Evolutionary conservation across 2,329 filamentous ascomycete species (phyloP), one percentile per base, ranked within the genome.

Genomic region (Exserohilum rostratum): DNA sequence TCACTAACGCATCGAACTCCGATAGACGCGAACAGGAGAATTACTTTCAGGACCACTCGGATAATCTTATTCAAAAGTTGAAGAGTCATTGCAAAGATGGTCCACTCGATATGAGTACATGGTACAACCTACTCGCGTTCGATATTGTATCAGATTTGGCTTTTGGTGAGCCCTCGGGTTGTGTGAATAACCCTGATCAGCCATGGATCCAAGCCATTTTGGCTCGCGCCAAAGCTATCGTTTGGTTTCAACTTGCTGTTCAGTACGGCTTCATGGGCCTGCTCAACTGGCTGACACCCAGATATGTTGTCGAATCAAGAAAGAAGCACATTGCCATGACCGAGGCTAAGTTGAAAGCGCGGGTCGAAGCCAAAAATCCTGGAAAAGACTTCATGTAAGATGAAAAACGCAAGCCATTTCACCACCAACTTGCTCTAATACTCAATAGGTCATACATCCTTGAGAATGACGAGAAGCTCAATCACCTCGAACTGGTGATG

Each of bases 241-340:
- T 53, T 0, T 53, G 50, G 50, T 53, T 53, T 18, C 50, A 49
- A 44, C 50, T 53, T 37, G 50, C 50, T 3, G 50, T 53, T 2
- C 50, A 53, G 44, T 53, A 53, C 15, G 44, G 50, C 1, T 48
- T 48, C 17, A 48, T 53, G 50, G 22, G 25, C n/a, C 44, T 49
- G 0, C 50, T 53, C 37, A 53, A 31, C n/a, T 53, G 50, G 38
- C 13, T 49, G 44, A 53, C 50, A 0, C 50, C 50, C 0, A 53
- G 13, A 27, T 53, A 53, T 22, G 44, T 53, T 17, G 47, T 38
- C 20, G 50, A 53, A 17, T 53, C 50, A 11, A 48, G 50, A 31
- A 53, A 53, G 38, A 53, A 53, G 38, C 50, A 53, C 7, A 53
- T 49, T 9, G 50, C 45, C 10, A 48, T 53, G 50, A 53, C 50